phyloP scores from a whole-genome alignment of 345 rosid species.

The Acer yangbiense region DNA sequence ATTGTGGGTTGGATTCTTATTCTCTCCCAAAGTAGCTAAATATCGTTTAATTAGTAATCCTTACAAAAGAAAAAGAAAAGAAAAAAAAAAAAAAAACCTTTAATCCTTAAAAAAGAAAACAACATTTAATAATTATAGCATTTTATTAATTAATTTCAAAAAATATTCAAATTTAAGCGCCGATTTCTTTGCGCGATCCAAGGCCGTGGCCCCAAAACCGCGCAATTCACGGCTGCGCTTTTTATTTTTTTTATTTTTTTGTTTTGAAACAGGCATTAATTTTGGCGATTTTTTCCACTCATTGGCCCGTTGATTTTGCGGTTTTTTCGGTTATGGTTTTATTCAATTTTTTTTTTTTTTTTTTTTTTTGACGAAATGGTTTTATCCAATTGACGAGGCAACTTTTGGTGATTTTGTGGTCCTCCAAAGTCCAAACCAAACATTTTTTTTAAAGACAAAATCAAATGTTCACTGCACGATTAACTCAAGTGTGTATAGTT shows the following conservation, averaged over 20 bases:
- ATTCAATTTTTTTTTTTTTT: too few relatives aligned
- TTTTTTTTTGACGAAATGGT: not conserved
- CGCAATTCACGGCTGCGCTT: slow-evolving; percentile 48
- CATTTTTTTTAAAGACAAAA: not conserved
- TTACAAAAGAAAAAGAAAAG: too few relatives aligned
- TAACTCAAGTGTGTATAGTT: not conserved
- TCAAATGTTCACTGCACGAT: not conserved
- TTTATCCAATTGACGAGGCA: slow-evolving; percentile 1
- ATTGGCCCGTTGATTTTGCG: slow-evolving; percentile 10
- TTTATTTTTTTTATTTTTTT: not conserved
- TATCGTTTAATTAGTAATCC: too few relatives aligned
- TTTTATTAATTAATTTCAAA: too few relatives aligned
- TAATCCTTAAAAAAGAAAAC: too few relatives aligned
- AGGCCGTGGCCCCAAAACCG: slow-evolving; percentile 21
- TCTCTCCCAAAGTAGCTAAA: too few relatives aligned
- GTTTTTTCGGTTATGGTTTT: slow-evolving; percentile 13
- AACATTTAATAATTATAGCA: too few relatives aligned
- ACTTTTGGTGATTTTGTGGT: not conserved
- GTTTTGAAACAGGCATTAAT: slow-evolving; percentile 6
- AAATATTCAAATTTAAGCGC: slow-evolving; percentile 29
- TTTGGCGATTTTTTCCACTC: not conserved
- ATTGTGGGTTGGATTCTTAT: too few relatives aligned
- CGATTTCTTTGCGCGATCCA: slow-evolving; percentile 49
- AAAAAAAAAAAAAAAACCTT: too few relatives aligned
- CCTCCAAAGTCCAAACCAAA: not conserved